phyloP scores from a whole-genome alignment of 2,329 filamentous ascomycete species.

The Penicillium sumatraense region DNA sequence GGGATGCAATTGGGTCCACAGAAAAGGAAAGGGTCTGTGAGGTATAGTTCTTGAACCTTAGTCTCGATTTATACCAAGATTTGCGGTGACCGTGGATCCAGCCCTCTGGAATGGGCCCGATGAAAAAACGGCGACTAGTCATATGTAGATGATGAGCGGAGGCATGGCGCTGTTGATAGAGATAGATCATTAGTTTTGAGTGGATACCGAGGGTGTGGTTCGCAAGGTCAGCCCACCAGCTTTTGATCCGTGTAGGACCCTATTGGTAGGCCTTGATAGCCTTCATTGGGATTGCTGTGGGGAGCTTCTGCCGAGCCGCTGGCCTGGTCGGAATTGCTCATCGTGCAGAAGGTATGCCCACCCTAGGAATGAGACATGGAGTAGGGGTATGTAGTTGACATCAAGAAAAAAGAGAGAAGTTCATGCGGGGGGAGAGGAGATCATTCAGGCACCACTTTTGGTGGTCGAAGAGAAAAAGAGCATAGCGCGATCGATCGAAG shows the following conservation, averaged over 20 bases:
- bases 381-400: slow-evolving; percentile 5
- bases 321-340: slow-evolving; percentile 32
- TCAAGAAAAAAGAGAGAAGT: slow-evolving; percentile 5
- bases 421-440: slow-evolving; percentile 10
- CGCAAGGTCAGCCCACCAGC: slow-evolving; percentile 46
- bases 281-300: slow-evolving; percentile 22
- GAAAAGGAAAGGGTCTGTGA: slow-evolving; percentile 58
- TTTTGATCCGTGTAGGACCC: slow-evolving; percentile 60
- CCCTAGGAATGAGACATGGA: neutral
- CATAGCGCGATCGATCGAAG: slow-evolving; percentile 18
- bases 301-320: slow-evolving; percentile 23
- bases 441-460: slow-evolving; percentile 14
- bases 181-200: slow-evolving; percentile 6
- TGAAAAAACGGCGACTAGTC: slow-evolving; percentile 66
- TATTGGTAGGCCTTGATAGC: slow-evolving; percentile 45
- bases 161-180: slow-evolving; percentile 57
- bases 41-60: slow-evolving; percentile 51
- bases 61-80: slow-evolving; percentile 61
- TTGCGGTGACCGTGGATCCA: slow-evolving; percentile 68
- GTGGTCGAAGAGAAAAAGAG: neutral
- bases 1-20: slow-evolving; percentile 50
- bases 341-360: slow-evolving; percentile 23
- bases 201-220: neutral
- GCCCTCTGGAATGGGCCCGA: slow-evolving; percentile 67
- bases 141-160: slow-evolving; percentile 65